Evolutionary conservation across 108 stramenopile genomes (phyloP), one percentile per base, ranked within the genome.

Genomic region (Schizochytrium sp.): DNA sequence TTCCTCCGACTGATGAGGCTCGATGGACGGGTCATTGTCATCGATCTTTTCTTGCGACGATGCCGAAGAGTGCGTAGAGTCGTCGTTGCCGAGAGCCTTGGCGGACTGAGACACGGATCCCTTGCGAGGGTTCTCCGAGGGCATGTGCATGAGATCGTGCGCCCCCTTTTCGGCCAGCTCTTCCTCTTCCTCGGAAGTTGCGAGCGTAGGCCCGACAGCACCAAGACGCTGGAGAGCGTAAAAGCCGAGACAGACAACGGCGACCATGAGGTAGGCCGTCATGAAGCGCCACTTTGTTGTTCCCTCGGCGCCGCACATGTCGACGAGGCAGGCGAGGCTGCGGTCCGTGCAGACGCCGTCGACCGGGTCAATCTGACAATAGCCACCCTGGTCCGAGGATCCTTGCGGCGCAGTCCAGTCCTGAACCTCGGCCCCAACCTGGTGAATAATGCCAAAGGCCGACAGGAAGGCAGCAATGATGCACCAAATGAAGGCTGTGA

Each of bases 221-320:
- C 76, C 76, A 18, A 83, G 4, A 12, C 51, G 45, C 76, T 83
- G 76, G 51, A 47, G 51, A 10, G 25, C 76, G 28, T 53, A 53
- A 23, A 83, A 83, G 1, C 44, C 14, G 48, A 6, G 19, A 29
- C 58, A 87, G 48, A 58, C 23, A 3, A 19, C 55, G 19, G 3
- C 87, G 2, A 87, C 58, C 87, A 87, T 87, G 41, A 58, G 14
- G 58, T 87, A 87, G 29, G 87, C 55, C 14, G 23, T 44, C 57
- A 57, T 58, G 87, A 87, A 87, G 58, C 87, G 87, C 87, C 87
- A 87, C 87, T 58, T 87, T 8, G 58, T 57, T 14, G 76, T 83
- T 12, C 23, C n/a, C 48, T 25, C 25, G 14, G 19, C 14, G 76
- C 48, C 76, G 51, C 76, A 83, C 48, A 14, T n/a, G 3, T 43